Evolutionary conservation across 345 rosid species (phyloP), one percentile per base, ranked within the genome.

Genomic region (Carallia pectinifolia): DNA sequence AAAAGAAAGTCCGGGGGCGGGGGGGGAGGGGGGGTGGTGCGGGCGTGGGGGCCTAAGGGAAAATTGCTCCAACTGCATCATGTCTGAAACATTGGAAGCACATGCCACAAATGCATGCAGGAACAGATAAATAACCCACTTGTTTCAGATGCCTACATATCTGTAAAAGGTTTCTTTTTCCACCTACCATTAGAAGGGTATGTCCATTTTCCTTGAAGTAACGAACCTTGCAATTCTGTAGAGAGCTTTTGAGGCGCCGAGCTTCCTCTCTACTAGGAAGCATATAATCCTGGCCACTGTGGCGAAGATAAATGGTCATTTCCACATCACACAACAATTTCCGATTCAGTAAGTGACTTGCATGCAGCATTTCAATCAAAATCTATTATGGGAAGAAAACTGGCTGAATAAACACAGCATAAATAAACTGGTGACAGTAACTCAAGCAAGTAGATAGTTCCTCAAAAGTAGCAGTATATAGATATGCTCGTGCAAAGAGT

Each of bases 231-330:
- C 96, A 94, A 73, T 91, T 84, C 76, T 76, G 78, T 44, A 94
- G 71, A 23, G 80, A 56, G 6, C 68, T 81, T 61, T 71, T 65
- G 27, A 90, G 96, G 68, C 88, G 85, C 69, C 71, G 62, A 13
- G 88, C 87, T 87, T 94, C 97, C 67, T 88, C 86, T 40, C 30
- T 65, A 71, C 92, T 90, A 60, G 98, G 98, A 75, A 91, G 86
- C 86, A 91, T 76, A 73, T 79, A 67, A 74, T 94, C 97, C 73
- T 85, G 81, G 77, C 89, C 98, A 87, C 96, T 94, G 68, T 67
- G 76, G 69, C n/a, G 31, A 6, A 48, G 33, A 70, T 18, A 64
- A 23, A 71, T 13, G 16, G 7, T 53, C 69, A 65, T 53, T 50
- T 70, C 55, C 53, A 69, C 16, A 56, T 53, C 31, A 52, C 69